Conservation (phyloP, 2,329 filamentous ascomycete species). For the Nemania sp. region DNA sequence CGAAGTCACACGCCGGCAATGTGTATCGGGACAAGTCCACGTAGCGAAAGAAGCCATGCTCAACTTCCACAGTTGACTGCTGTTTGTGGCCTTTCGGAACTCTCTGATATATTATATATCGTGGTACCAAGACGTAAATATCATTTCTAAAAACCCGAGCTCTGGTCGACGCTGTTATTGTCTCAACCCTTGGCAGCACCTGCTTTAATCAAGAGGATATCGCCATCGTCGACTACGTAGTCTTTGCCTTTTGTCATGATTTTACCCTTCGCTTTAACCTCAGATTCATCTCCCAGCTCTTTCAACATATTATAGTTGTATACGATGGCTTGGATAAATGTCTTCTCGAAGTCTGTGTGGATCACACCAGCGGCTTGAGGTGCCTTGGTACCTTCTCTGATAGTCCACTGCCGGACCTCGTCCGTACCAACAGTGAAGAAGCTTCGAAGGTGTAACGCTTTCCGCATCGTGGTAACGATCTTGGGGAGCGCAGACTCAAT, state of each 20-base stretch:
- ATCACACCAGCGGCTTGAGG: slow-evolving; percentile 97
- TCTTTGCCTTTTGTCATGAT: slow-evolving; percentile 99
- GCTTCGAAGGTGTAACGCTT: slow-evolving; percentile 83
- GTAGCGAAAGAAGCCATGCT: neutral
- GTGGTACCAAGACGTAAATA: slow-evolving; percentile 15
- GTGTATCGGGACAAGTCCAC: too few relatives aligned
- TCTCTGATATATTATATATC: slow-evolving; percentile 18
- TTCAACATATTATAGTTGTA: slow-evolving; percentile 84
- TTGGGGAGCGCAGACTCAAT: slow-evolving; percentile 90
- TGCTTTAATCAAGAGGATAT: slow-evolving; percentile 85
- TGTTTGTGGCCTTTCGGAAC: slow-evolving; percentile 1
- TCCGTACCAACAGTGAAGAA: slow-evolving; percentile 98
- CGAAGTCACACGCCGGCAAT: too few relatives aligned
- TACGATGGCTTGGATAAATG: slow-evolving; percentile 94
- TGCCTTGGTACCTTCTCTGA: slow-evolving; percentile 95
- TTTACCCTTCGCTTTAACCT: slow-evolving; percentile 93
- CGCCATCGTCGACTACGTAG: slow-evolving; percentile 85
- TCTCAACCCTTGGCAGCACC: slow-evolving; percentile 74
- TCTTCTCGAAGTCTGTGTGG: slow-evolving; percentile 98
- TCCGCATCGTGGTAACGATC: slow-evolving; percentile 90
- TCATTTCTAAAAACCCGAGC: slow-evolving; percentile 16
- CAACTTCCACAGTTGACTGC: neutral
- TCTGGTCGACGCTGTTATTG: slow-evolving; percentile 1
- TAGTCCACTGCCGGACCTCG: slow-evolving; percentile 98
- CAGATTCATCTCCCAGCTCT: slow-evolving; percentile 85